phyloP scores from a whole-genome alignment of 179 eudicot species.

The Pouteria campechiana region DNA sequence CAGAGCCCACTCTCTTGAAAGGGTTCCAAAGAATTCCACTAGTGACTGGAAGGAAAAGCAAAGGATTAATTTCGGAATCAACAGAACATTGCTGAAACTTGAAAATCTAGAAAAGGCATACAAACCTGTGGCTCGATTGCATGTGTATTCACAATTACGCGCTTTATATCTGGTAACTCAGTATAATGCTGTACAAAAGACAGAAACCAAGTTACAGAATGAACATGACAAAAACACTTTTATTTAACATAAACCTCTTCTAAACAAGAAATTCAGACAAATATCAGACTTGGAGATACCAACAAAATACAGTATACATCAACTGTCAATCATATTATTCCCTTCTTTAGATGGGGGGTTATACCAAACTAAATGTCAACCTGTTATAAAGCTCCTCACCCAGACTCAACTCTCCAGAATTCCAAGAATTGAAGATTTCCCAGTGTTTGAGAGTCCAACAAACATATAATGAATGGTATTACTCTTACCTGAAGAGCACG shows the following conservation, averaged over 20 bases:
- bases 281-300: neutral
- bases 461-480: no score
- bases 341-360: no score
- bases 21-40: slow-evolving; percentile 46
- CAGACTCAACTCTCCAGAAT: no score
- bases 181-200: slow-evolving; percentile 32
- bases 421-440: no score
- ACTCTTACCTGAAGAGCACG: slow-evolving; percentile 32
- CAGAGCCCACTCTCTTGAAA: slow-evolving; percentile 46
- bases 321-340: no score
- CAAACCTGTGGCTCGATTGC: slow-evolving; percentile 49
- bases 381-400: no score
- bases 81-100: no score
- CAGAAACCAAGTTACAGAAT: no score
- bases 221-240: no score
- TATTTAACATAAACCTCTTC: no score
- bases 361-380: no score
- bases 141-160: slow-evolving; percentile 45
- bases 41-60: slow-evolving; percentile 39
- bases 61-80: slow-evolving; percentile 1
- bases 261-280: slow-evolving; percentile 5
- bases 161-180: slow-evolving; percentile 39
- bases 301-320: neutral
- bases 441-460: no score
- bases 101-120: neutral